A percentile compares a stretch with the other conserved stretches of the same genome.
phyloP scores from a whole-genome alignment of 345 rosid genomes.

The Fremontodendron californicum region DNA sequence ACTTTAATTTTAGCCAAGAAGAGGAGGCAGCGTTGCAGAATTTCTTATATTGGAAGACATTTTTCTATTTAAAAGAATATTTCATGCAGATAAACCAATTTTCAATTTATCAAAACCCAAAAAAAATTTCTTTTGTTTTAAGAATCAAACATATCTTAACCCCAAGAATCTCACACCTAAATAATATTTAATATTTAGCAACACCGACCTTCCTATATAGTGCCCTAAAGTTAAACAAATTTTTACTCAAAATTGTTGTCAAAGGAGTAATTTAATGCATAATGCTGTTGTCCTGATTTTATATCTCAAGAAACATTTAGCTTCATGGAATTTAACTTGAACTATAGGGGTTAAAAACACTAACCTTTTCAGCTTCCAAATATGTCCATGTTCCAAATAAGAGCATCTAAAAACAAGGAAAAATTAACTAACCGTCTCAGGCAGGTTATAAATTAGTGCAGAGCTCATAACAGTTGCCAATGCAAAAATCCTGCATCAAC shows the following conservation, averaged over 20 bases:
- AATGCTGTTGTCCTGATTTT: background rate
- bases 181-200: background rate
- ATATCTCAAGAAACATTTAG: background rate
- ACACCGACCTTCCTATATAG: background rate
- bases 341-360: background rate
- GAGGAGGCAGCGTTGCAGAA: background rate
- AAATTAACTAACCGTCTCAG: slow-evolving; percentile 81
- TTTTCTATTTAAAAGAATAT: background rate
- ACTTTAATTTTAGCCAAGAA: background rate
- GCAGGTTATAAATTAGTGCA: slow-evolving; percentile 91
- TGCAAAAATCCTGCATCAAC: slow-evolving; percentile 83
- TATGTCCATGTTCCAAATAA: background rate
- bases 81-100: background rate
- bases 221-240: background rate
- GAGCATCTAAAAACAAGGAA: background rate
- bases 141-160: background rate
- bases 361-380: background rate
- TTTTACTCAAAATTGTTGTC: background rate
- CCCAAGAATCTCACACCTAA: background rate
- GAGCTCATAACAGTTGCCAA: slow-evolving; percentile 98
- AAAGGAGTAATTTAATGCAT: background rate
- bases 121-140: background rate
- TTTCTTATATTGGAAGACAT: background rate
- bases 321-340: background rate
- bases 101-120: background rate